A percentile compares a stretch with the other conserved stretches of the same genome.
Evolutionary conservation across 1,284 basidiomycete species (phyloP).

Genomic region (Cryptococcus floricola): DNA sequence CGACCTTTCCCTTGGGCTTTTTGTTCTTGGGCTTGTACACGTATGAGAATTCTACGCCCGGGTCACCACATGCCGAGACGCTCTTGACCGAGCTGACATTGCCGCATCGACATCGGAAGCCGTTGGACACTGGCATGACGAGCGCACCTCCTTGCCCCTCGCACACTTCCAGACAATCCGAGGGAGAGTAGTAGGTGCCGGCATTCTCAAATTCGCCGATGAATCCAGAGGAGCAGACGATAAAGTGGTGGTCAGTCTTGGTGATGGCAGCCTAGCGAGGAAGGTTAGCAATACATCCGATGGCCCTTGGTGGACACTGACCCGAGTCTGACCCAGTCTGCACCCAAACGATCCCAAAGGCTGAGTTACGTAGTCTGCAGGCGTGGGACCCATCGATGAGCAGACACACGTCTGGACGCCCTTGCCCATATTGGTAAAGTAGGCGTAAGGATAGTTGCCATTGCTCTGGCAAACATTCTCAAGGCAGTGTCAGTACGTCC

Average conservation of each 20-base stretch:
- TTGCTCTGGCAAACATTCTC: background rate
- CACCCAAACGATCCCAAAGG: slow-evolving; percentile 8
- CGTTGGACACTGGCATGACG: background rate
- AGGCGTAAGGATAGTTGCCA: slow-evolving; percentile 6
- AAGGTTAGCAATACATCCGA: background rate
- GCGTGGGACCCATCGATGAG: slow-evolving; percentile 1
- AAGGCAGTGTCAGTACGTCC: background rate
- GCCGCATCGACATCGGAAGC: slow-evolving; percentile 8
- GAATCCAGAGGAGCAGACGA: slow-evolving; percentile 5
- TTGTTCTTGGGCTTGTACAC: slow-evolving; percentile 5
- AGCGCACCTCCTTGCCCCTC: slow-evolving; percentile 2
- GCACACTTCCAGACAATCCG: slow-evolving; percentile 4
- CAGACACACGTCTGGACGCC: slow-evolving; percentile 1
- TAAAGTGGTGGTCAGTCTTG: slow-evolving; percentile 7
- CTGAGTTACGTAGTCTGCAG: slow-evolving; percentile 5
- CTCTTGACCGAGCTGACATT: slow-evolving; percentile 7
- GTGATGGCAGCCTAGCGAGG: slow-evolving; percentile 5
- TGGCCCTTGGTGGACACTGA: background rate
- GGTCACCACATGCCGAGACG: slow-evolving; percentile 5
- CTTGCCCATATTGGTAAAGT: slow-evolving; percentile 5
- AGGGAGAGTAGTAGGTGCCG: slow-evolving; percentile 4
- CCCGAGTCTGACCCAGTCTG: slow-evolving; percentile 8
- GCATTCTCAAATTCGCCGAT: slow-evolving; percentile 4
- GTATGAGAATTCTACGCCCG: slow-evolving; percentile 5
- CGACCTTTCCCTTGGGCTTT: background rate